Conservation (phyloP, 768 basidiomycete species). For the Russula sp. region DNA sequence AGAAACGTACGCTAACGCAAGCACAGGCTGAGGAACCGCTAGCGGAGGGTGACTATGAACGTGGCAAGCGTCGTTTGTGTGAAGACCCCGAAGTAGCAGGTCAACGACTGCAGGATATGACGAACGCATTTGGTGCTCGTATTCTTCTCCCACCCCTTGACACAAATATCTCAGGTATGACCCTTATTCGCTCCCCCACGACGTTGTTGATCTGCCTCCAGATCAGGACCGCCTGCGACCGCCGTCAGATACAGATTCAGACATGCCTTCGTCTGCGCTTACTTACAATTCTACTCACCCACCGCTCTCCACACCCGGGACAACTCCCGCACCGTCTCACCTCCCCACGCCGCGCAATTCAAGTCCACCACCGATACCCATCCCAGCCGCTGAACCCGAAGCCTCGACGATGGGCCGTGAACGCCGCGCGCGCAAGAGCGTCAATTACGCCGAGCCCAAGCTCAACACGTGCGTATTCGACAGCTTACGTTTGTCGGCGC, state of each 20-base stretch:
- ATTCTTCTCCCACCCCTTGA: slow-evolving; percentile 34
- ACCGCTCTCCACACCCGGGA: slow-evolving; percentile 39
- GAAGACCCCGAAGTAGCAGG: slow-evolving; percentile 38
- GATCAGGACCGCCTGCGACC: slow-evolving; percentile 16
- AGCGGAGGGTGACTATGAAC: slow-evolving; percentile 30
- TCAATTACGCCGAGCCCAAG: slow-evolving; percentile 86
- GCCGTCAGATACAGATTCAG: slow-evolving; percentile 20
- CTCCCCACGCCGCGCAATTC: slow-evolving; percentile 40
- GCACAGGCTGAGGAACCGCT: slow-evolving; percentile 29
- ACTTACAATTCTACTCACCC: slow-evolving; percentile 33
- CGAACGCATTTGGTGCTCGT: slow-evolving; percentile 46
- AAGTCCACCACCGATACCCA: slow-evolving; percentile 33
- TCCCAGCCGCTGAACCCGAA: slow-evolving; percentile 27
- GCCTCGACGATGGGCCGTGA: slow-evolving; percentile 32
- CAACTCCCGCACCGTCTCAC: slow-evolving; percentile 37
- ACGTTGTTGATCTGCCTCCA: slow-evolving; percentile 22
- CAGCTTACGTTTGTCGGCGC: not conserved
- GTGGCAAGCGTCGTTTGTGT: slow-evolving; percentile 30
- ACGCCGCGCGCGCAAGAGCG: slow-evolving; percentile 65
- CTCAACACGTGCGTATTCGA: slow-evolving; percentile 65
- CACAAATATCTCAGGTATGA: slow-evolving; percentile 34
- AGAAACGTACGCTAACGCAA: slow-evolving; percentile 40
- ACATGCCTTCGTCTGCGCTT: slow-evolving; percentile 27
- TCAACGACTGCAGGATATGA: slow-evolving; percentile 57
- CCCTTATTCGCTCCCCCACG: not conserved